Base-by-base conservation (phyloP, 257 asterid genomes). In the Fraxinus excelsior region DNA sequence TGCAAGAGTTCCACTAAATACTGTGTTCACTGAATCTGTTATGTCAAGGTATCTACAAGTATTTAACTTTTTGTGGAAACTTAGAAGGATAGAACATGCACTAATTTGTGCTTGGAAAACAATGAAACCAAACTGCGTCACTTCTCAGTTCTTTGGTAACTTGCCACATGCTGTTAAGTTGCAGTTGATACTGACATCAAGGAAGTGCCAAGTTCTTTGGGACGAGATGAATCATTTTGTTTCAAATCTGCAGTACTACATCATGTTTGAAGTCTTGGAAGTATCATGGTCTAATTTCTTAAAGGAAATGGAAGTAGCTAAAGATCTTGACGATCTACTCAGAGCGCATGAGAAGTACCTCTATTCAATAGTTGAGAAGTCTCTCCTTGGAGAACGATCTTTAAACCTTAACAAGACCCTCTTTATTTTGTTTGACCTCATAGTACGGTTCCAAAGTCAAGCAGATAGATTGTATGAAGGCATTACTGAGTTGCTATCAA, bases 141-240 rank as follows among this genome's bases (percentile, higher is more conserved):
- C 97, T 77, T 90, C 99, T 73, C 92, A 88, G 71, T 88, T 85
- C 84, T 90, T 87, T 77, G 76, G 89, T 64, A 91, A 88, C 88
- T 76, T 93, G 78, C 98, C 98, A 16, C 85, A 81, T 3, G 88
- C 91, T 82, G 92, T 96, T 80, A 93, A 90, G 83, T 79, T 79
- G 80, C 96, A 89, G 93, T 82, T 96, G 88, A 81, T 88, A 82
- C 83, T 90, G 84, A 89, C 97, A 51, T 89, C 98, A 75, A 89
- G 98, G 86, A 94, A 89, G 84, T 96, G 98, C 82, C 99, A 96
- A 81, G 99, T 93, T 81, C 96, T 93, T 65, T 96, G 99, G 99
- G 97, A 81, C 71, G 99, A 96, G 88, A 96, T 96, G 99, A 96
- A 96, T 84, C 98, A 96, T 81, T 93, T 96, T 78, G 96, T 93